phyloP scores from a whole-genome alignment of 768 basidiomycete genomes.

The Amanita subjunquillea region DNA sequence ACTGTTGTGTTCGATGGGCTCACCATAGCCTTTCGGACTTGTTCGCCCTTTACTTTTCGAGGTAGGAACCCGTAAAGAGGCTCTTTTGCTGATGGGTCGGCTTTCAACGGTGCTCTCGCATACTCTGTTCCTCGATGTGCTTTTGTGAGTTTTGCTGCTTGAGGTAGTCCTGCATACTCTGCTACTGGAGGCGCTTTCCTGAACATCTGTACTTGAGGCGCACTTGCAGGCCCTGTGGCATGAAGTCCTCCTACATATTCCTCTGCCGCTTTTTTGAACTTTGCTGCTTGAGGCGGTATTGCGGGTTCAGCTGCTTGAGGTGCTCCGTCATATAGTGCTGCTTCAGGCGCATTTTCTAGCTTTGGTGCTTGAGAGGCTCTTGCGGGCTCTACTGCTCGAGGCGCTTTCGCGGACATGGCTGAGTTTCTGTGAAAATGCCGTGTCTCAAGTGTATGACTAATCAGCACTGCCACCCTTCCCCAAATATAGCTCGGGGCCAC shows the following conservation, averaged over 20 bases:
- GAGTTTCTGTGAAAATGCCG: slow-evolving; percentile 23
- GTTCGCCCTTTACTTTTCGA: slow-evolving; percentile 50
- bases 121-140: too few relatives aligned
- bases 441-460: not conserved
- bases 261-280: too few relatives aligned
- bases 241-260: too few relatives aligned
- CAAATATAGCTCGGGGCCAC: not conserved
- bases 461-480: not conserved
- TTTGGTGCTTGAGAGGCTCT: too few relatives aligned
- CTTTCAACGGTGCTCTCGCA: not conserved
- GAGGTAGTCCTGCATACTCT: too few relatives aligned
- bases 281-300: too few relatives aligned
- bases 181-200: too few relatives aligned
- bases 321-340: too few relatives aligned
- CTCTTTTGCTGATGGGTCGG: slow-evolving; percentile 24
- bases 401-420: not conserved
- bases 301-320: not conserved
- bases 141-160: too few relatives aligned
- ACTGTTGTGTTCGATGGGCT: not conserved
- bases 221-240: too few relatives aligned
- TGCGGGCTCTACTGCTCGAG: not conserved
- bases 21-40: slow-evolving; percentile 52
- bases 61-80: slow-evolving; percentile 71
- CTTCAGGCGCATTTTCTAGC: too few relatives aligned
- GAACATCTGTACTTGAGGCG: too few relatives aligned